Evolutionary conservation across 2,329 filamentous ascomycete species (phyloP).

Genomic region (Seiridium unicorne): DNA sequence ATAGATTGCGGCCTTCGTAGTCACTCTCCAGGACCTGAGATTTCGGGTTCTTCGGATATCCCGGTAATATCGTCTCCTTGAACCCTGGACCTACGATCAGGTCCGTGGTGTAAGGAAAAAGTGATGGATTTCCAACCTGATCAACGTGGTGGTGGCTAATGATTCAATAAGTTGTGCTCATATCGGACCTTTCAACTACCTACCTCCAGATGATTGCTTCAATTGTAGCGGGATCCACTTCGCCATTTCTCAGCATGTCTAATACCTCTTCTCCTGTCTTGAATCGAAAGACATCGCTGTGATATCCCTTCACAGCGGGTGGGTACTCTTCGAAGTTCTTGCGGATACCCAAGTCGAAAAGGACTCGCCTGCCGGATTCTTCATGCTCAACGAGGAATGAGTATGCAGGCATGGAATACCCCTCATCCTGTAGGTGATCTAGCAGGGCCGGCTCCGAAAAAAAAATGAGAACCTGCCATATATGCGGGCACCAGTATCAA

Average conservation of each 20-base stretch:
- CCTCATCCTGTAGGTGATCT: no score
- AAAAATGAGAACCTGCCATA: neutral
- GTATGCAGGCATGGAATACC: neutral
- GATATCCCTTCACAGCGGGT: neutral
- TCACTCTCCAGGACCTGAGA: conserved; percentile 18
- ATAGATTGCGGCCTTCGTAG: conserved; percentile 18
- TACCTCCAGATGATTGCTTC: neutral
- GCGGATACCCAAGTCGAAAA: neutral
- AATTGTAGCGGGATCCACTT: neutral
- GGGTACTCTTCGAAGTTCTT: neutral
- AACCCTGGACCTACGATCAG: conserved; percentile 34
- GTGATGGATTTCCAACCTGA: conserved; percentile 43
- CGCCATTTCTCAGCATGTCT: neutral
- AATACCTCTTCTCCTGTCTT: neutral
- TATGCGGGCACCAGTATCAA: neutral
- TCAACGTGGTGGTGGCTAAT: conserved; percentile 38
- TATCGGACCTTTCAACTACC: neutral
- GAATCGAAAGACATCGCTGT: neutral
- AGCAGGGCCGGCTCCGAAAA: neutral
- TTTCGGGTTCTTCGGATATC: conserved; percentile 16
- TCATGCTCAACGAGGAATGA: neutral
- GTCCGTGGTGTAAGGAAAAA: conserved; percentile 40
- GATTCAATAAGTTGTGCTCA: neutral
- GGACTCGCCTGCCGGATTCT: neutral
- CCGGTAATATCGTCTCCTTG: conserved; percentile 19